Percentiles rank a stretch among this genome's conserved stretches.
Conservation (phyloP, 768 basidiomycete species). For the Scleroderma citrinum region DNA sequence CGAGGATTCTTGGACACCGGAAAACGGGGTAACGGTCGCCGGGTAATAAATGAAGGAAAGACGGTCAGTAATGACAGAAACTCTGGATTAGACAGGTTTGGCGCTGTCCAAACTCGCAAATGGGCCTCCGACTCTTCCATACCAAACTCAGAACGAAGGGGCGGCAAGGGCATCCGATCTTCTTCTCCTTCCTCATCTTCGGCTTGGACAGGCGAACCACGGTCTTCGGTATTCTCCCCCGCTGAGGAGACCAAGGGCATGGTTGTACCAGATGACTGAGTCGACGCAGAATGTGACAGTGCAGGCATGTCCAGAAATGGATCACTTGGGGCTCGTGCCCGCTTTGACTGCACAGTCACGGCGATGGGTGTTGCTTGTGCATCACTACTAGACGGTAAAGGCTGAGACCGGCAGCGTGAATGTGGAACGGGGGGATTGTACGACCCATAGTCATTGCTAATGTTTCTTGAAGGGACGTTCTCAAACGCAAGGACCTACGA, state of each 20-base stretch:
- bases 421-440: slow-evolving; percentile 39
- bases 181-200: slow-evolving; percentile 30
- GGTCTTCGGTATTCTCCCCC: slow-evolving; percentile 36
- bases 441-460: slow-evolving; percentile 28
- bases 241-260: slow-evolving; percentile 27
- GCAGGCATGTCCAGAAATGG: slow-evolving; percentile 73
- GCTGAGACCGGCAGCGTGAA: slow-evolving; percentile 52
- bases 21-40: slow-evolving; percentile 70
- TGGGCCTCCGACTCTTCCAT: slow-evolving; percentile 37
- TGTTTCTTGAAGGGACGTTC: slow-evolving; percentile 42
- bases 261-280: slow-evolving; percentile 35
- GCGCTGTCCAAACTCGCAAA: slow-evolving; percentile 75
- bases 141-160: slow-evolving; percentile 28
- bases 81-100: slow-evolving; percentile 76
- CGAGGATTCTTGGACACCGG: slow-evolving; percentile 34
- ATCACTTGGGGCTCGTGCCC: slow-evolving; percentile 70
- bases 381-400: slow-evolving; percentile 33
- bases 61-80: slow-evolving; percentile 57
- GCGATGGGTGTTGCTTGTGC: slow-evolving; percentile 30
- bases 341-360: slow-evolving; percentile 48
- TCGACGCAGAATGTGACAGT: slow-evolving; percentile 51
- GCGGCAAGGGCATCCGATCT: slow-evolving; percentile 16
- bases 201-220: slow-evolving; percentile 31
- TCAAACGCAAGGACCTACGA: slow-evolving; percentile 65
- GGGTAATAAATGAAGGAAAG: slow-evolving; percentile 74